Evolutionary conservation across 2,329 filamentous ascomycete species (phyloP).

Genomic region (Fusarium sp.): DNA sequence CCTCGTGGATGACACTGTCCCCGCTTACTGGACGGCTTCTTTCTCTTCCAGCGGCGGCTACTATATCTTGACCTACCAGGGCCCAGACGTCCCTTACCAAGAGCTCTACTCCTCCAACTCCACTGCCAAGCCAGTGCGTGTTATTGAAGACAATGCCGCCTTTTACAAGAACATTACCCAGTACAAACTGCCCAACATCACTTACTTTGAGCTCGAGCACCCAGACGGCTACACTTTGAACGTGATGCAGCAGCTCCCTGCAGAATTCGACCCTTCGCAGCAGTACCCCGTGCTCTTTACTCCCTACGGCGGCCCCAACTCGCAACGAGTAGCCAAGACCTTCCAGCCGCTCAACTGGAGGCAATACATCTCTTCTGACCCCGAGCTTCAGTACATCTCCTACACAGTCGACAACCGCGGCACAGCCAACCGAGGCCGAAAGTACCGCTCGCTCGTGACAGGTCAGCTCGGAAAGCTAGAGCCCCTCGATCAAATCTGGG

Average conservation of each 20-base stretch:
- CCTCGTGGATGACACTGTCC: constrained; percentile 72
- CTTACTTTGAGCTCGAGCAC: constrained; percentile 74
- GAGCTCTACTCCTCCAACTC: constrained; percentile 74
- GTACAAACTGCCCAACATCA: constrained; percentile 76
- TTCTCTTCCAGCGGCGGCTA: constrained; percentile 75
- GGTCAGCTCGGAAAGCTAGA: constrained; percentile 75
- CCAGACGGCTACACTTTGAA: constrained; percentile 74
- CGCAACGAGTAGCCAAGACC: constrained; percentile 72
- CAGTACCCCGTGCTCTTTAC: constrained; percentile 79
- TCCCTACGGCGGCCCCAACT: constrained; percentile 78
- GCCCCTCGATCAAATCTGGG: constrained; percentile 78
- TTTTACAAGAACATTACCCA: constrained; percentile 69
- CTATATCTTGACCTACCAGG: constrained; percentile 76
- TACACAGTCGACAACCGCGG: constrained; percentile 79
- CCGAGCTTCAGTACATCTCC: constrained; percentile 77
- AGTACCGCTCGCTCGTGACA: constrained; percentile 72
- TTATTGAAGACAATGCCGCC: constrained; percentile 72
- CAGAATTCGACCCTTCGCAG: constrained; percentile 73
- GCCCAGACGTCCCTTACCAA: constrained; percentile 79
- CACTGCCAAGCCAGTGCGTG: constrained; percentile 67
- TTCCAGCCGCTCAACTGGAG: constrained; percentile 72
- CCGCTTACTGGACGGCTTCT: constrained; percentile 75
- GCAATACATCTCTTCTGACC: constrained; percentile 76
- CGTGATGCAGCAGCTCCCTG: constrained; percentile 76
- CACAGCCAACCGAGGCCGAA: constrained; percentile 75